These are phyloP conservation scores for Botrytis elliptica DNA, from an alignment of 2,329 filamentous ascomycete genomes.

Conservation along the genomic window DNA sequence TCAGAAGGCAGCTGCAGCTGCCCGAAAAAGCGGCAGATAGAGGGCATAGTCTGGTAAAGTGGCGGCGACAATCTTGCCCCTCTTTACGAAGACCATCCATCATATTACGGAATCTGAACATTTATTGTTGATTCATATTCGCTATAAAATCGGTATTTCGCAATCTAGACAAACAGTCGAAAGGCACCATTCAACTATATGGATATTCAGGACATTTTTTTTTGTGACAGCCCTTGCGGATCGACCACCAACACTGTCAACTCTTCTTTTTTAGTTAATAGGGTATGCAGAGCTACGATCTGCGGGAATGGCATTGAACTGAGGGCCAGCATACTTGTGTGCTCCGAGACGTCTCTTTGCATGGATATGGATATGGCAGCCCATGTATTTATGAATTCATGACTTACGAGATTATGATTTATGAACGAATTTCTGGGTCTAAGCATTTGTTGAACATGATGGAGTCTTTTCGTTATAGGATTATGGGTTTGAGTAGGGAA, in stretches of 20 bases:
- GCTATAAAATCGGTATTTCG: not conserved
- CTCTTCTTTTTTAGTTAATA: no score
- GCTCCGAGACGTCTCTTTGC: no score
- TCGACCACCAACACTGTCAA: no score
- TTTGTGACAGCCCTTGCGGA: no score
- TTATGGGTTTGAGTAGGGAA: not conserved
- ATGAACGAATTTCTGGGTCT: not conserved
- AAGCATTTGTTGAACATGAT: not conserved
- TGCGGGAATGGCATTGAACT: no score
- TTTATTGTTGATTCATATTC: not conserved
- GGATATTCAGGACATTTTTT: not conserved
- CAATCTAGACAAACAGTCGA: not conserved
- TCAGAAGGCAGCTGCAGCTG: not conserved
- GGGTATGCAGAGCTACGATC: no score
- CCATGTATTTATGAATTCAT: not conserved
- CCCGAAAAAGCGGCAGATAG: not conserved
- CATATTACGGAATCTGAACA: no score
- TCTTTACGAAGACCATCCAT: no score
- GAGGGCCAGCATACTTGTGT: no score
- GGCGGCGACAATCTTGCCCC: no score
- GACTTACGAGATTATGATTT: not conserved
- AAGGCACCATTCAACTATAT: no score
- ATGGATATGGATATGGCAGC: not conserved
- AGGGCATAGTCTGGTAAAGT: not conserved
- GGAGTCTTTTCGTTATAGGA: not conserved